Base-by-base conservation (phyloP, 257 asterid genomes). In the Lithospermum erythrorhizon region DNA sequence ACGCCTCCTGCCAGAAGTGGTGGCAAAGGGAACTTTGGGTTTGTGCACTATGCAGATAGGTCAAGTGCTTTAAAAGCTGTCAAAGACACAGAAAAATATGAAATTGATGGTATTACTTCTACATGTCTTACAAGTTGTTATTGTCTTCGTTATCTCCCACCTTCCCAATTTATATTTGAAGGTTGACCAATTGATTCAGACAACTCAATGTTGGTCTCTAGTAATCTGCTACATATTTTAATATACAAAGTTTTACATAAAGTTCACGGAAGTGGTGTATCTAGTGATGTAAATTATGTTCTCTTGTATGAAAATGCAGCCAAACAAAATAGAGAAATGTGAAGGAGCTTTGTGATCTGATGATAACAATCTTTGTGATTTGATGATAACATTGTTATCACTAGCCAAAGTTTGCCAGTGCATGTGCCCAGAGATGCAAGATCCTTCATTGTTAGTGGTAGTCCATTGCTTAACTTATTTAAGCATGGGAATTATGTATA, bases 1-100 rank as follows among this genome's bases (percentile, higher is more conserved):
- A 87, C 82, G 96, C 98, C 98, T 21, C 96, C 95, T 55, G 89
- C 95, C 67, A 90, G 82, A 84, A 76, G 72, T 79, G 98, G 96
- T 59, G 98, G 96, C 35, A 90, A 87, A 77, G 72, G 98, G 54
- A 94, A 87, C 64, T 87, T 90, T 59, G 96, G 95, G 53, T 87
- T 90, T 72, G 84, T 90, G 70, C 93, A 85, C 74, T 90, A 75
- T 79, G 94, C 96, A 4, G 96, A 87, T 73, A 82, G 98, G 82
- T 90, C 95, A 17, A 87, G 91, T 67, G 96, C 98, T 24, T 71
- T 90, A 59, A 87, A 83, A 72, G 96, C 96, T 63, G 81, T 85
- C 68, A 85, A 87, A 70, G 95, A 87, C 51, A 68, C 87, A 13
- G 95, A 90, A 75, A 87, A 83, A 67, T 83, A 85, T 63, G 95